Percentiles rank a stretch among this genome's conserved stretches.
Conservation (phyloP, 768 basidiomycete species). For the Lactarius deliciosus region DNA sequence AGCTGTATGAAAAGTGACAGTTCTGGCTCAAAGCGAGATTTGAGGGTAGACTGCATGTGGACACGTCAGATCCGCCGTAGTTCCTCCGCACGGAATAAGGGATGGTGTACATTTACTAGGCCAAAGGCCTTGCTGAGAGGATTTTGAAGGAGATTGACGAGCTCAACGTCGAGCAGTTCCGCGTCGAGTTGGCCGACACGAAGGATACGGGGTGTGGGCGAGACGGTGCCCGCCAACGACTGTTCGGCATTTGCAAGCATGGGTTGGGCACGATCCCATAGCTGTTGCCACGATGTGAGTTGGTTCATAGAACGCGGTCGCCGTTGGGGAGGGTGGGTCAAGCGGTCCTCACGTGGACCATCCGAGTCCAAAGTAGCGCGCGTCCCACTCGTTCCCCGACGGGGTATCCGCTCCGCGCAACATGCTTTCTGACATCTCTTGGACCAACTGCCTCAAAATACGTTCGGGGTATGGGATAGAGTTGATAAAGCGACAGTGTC, state of each 20-base stretch:
- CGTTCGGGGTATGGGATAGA: not conserved
- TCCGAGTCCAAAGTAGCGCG: not conserved
- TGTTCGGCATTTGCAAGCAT: slow-evolving; percentile 49
- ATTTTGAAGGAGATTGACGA: slow-evolving; percentile 76
- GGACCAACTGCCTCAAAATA: not conserved
- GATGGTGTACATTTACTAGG: slow-evolving; percentile 57
- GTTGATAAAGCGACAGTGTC: not conserved
- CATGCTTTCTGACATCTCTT: not conserved
- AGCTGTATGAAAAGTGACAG: slow-evolving; percentile 67
- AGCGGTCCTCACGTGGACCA: slow-evolving; percentile 8
- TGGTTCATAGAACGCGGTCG: slow-evolving; percentile 21
- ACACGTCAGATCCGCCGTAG: slow-evolving; percentile 12
- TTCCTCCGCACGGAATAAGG: not conserved
- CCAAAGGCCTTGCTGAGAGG: slow-evolving; percentile 75
- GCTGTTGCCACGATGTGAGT: slow-evolving; percentile 50
- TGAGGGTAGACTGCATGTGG: slow-evolving; percentile 51
- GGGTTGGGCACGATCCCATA: slow-evolving; percentile 63
- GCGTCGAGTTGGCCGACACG: slow-evolving; percentile 93
- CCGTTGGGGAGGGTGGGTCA: not conserved
- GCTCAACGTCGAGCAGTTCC: slow-evolving; percentile 84
- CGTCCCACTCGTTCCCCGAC: slow-evolving; percentile 1
- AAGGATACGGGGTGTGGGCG: slow-evolving; percentile 42
- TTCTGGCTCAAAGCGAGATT: slow-evolving; percentile 70
- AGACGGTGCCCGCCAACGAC: slow-evolving; percentile 37
- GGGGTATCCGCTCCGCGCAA: not conserved